Evolutionary conservation across 441 rosid species (phyloP), one percentile per base, ranked within the genome.

Genomic region (Theobroma grandiflorum): DNA sequence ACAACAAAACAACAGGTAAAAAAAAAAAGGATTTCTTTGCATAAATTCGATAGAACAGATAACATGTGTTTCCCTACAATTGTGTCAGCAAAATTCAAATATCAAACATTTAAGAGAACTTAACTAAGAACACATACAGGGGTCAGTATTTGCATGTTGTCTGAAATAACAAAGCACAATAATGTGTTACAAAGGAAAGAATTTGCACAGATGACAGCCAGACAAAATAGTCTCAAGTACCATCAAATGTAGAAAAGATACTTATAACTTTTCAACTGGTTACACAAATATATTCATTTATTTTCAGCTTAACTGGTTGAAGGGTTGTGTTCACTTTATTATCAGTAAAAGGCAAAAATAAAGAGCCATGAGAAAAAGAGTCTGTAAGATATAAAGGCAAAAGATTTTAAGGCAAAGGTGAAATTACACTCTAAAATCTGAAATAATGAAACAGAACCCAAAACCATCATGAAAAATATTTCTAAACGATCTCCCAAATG

Each of bases 1-100:
- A 80, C 52, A 82, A 53, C 76, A 11, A 40, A 63, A 71, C 80
- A 50, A 8, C 57, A 75, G 58, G n/a, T 68, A 71, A 61, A 75
- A 79, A 26, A 47, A 15, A 66, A 71, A 81, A 33, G n/a, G 3
- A 74, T 72, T 66, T 35, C 47, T 55, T 20, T n/a, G 35, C n/a
- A 38, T 9, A 53, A 72, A 37, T 72, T 53, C n/a, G 7, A 38
- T 18, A 47, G 58, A 47, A 47, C 31, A 40, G 45, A 62, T 37
- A 35, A 73, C 3, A 9, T 20, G 8, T 53, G 76, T 57, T 73
- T 38, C 76, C 49, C 50, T 20, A 73, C 50, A 73, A 38, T 35
- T 38, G 5, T 37, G 31, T 11, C 66, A 61, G 50, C 10, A 73
- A 73, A 73, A 55, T n/a, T 73, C 76, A 73, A 40, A 20, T n/a